Percentiles rank a stretch among this genome's conserved stretches.
Conservation (phyloP, 352 stramenopile species). For the Phytophthora megakarya region DNA sequence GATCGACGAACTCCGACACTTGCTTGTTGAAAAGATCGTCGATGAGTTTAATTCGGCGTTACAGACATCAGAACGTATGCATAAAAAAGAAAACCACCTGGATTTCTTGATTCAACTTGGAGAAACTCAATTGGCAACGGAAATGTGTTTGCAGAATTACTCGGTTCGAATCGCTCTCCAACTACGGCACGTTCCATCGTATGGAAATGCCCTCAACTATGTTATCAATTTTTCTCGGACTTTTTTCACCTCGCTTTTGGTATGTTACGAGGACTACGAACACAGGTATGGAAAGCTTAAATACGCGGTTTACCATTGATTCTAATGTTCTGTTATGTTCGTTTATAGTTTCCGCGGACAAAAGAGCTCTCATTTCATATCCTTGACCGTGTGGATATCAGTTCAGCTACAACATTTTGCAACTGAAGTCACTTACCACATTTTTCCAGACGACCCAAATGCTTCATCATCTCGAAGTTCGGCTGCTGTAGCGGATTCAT, state of each 20-base stretch:
- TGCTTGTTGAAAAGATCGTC: constrained; percentile 64
- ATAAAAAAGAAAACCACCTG: constrained; percentile 84
- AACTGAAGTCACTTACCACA: constrained; percentile 71
- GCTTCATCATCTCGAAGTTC: constrained; percentile 28
- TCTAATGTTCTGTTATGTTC: constrained; percentile 1
- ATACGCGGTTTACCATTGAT: not conserved
- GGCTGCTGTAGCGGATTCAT: constrained; percentile 9
- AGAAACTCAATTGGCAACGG: constrained; percentile 63
- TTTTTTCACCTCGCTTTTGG: constrained; percentile 85
- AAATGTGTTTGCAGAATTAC: constrained; percentile 88
- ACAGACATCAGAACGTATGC: constrained; percentile 79
- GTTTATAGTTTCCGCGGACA: constrained; percentile 69
- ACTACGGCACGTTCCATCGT: constrained; percentile 72
- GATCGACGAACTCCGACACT: constrained; percentile 55
- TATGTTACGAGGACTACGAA: constrained; percentile 84
- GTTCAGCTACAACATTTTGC: constrained; percentile 79
- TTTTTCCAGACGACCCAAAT: constrained; percentile 65
- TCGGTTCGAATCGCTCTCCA: constrained; percentile 78
- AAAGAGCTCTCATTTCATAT: constrained; percentile 75
- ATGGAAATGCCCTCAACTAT: constrained; percentile 78
- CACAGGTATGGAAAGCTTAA: constrained; percentile 44
- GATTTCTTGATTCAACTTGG: constrained; percentile 76
- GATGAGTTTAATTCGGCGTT: constrained; percentile 82
- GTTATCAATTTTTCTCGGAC: constrained; percentile 83
- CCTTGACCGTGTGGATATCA: constrained; percentile 83